Evolutionary conservation across 805 yeast species (phyloP), one percentile per base, ranked within the genome.

Genomic region (Metschnikowia hibisci): DNA sequence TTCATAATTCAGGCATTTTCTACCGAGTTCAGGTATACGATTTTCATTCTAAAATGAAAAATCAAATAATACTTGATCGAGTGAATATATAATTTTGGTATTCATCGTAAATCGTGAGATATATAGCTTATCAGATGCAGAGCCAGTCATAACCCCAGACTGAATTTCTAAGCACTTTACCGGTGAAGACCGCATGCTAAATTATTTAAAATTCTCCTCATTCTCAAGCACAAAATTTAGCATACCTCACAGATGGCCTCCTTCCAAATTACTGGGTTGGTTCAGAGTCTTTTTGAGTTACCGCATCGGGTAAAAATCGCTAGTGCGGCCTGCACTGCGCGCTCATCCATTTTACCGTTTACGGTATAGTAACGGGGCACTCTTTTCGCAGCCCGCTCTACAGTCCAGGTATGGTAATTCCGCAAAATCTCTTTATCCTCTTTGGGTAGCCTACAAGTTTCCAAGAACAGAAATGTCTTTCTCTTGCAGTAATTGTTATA

Each of bases 371-470:
- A 28, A 37, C 30, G 33, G 40, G 9, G 28, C 28, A 29, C 20
- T 18, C 16, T 16, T 37, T 37, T 37, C 40, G 40, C 34, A 37
- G 22, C 40, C 40, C 29, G n/a, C 33, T 14, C 27, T 22, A 18
- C 2, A 30, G n/a, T 20, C 40, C 40, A 37, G 23, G 40, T 18
- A 32, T 29, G 40, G 40, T 22, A 37, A 37, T 37, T 37, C 22
- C 40, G 18, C 40, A 29, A n/a, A 14, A 3, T 22, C 18, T 20
- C 40, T 29, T 37, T 37, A 29, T 37, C 40, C 40, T 28, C 40
- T 37, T 37, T 30, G 26, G 40, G 40, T 29, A 37, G 16, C 34
- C 9, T 12, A 12, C 20, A 20, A 29, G 28, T 37, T 37, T 37
- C 40, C 40, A 14, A 37, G 40, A 37, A 37, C 20, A 37, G 40